Evolutionary conservation across 768 basidiomycete genomes (phyloP).

Genomic region (Leucocoprinus birnbaumii): DNA sequence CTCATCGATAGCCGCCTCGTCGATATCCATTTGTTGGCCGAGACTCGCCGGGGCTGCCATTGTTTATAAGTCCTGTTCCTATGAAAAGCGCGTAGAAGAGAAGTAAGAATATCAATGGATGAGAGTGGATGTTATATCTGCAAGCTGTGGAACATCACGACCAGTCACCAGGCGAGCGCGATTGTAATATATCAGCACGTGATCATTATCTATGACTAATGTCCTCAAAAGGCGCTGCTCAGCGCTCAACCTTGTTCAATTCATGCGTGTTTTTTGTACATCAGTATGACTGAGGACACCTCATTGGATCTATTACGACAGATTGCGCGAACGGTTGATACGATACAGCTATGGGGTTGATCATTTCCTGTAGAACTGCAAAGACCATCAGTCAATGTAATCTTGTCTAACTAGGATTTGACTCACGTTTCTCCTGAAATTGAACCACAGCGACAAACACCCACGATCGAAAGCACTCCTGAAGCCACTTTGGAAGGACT

Average conservation of each 20-base stretch:
- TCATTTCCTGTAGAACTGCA: slow-evolving; percentile 84
- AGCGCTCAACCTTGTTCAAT: too few relatives aligned
- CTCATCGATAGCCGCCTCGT: slow-evolving; percentile 88
- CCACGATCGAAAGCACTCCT: slow-evolving; percentile 96
- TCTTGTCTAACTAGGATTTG: neutral
- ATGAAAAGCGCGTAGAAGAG: slow-evolving; percentile 15
- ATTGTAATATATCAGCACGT: slow-evolving; percentile 17
- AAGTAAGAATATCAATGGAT: neutral
- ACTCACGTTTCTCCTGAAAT: slow-evolving; percentile 90
- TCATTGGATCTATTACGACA: too few relatives aligned
- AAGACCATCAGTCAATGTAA: slow-evolving; percentile 14
- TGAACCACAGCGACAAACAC: slow-evolving; percentile 94
- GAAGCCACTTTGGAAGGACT: slow-evolving; percentile 66
- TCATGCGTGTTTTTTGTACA: too few relatives aligned
- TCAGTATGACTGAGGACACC: too few relatives aligned
- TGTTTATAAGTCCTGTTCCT: slow-evolving; percentile 8
- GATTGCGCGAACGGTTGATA: too few relatives aligned
- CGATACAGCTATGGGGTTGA: too few relatives aligned
- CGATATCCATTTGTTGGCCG: slow-evolving; percentile 71
- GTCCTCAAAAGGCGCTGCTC: too few relatives aligned
- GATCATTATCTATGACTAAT: slow-evolving; percentile 15
- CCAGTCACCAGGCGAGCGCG: neutral
- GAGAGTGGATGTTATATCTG: neutral
- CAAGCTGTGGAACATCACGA: neutral
- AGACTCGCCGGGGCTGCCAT: slow-evolving; percentile 39